Percentiles rank a stretch among this genome's conserved stretches.
These are phyloP conservation scores for Solanum rostratum DNA, from an alignment of 257 asterid species.

Conservation along the genomic window DNA sequence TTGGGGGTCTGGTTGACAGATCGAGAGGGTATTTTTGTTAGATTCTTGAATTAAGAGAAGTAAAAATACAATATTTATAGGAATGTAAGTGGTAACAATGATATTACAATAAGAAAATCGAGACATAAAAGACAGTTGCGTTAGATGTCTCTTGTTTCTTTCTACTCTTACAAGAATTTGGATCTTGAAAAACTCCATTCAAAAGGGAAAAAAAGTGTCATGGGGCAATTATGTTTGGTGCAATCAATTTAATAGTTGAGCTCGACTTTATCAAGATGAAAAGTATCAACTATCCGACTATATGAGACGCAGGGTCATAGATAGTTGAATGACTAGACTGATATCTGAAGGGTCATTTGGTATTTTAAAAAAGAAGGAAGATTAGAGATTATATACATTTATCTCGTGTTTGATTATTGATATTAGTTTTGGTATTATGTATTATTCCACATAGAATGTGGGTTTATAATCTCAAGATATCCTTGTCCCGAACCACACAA, in stretches of 20 bases:
- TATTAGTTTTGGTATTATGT: neutral
- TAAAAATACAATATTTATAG: no score
- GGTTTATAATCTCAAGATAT: neutral
- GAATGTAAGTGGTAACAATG: no score
- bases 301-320: neutral
- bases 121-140: neutral
- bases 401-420: neutral
- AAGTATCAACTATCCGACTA: neutral
- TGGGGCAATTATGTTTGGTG: neutral
- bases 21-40: no score
- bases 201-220: no score
- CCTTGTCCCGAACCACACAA: neutral
- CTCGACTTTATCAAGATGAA: neutral
- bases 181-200: neutral
- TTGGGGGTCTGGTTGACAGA: rapidly evolving
- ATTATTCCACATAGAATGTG: neutral
- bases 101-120: no score
- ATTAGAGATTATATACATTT: neutral
- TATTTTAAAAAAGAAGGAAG: no score
- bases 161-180: neutral
- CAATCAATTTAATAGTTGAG: neutral
- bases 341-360: neutral
- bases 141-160: neutral
- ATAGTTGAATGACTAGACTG: neutral
- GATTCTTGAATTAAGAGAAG: no score